phyloP scores from a whole-genome alignment of 2,329 filamentous ascomycete genomes.

The Diaporthe helianthi region DNA sequence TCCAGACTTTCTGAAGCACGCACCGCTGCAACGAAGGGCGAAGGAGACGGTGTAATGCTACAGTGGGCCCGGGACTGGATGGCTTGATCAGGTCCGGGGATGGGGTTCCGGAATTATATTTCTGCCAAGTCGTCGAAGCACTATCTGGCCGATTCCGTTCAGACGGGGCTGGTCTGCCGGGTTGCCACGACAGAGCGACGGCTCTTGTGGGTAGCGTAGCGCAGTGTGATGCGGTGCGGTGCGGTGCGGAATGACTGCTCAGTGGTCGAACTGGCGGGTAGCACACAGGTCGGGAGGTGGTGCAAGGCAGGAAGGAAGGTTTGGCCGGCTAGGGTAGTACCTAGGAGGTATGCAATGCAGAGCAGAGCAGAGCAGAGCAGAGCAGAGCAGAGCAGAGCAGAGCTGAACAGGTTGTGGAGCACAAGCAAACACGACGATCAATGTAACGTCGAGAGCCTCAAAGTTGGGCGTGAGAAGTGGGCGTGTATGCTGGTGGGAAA shows the following conservation, averaged over 20 bases:
- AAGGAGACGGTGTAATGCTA: conserved; percentile 28
- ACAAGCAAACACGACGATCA: conserved; percentile 7
- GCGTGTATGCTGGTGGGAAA: conserved; percentile 7
- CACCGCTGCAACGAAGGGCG: conserved; percentile 14
- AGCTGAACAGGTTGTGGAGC: conserved; percentile 1
- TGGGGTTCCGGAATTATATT: conserved; percentile 26
- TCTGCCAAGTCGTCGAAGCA: conserved; percentile 4
- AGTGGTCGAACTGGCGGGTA: too few relatives aligned
- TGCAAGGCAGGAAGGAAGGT: conserved; percentile 9
- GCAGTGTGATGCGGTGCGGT: not conserved
- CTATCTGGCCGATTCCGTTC: not conserved
- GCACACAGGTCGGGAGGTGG: not conserved
- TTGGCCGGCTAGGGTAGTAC: not conserved
- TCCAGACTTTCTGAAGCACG: conserved; percentile 21
- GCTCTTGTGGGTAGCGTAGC: not conserved
- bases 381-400: not conserved
- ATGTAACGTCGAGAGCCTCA: conserved; percentile 24
- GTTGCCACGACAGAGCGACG: not conserved
- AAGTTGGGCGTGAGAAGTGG: not conserved
- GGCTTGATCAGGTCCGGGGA: conserved; percentile 24
- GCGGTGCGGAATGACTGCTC: too few relatives aligned
- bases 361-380: not conserved
- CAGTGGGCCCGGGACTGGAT: conserved; percentile 5
- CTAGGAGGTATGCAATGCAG: not conserved
- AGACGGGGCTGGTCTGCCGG: not conserved